Percentiles rank a stretch among this genome's conserved stretches.
Conservation (phyloP, 306 rosid genomes). For the Benincasa hispida region DNA sequence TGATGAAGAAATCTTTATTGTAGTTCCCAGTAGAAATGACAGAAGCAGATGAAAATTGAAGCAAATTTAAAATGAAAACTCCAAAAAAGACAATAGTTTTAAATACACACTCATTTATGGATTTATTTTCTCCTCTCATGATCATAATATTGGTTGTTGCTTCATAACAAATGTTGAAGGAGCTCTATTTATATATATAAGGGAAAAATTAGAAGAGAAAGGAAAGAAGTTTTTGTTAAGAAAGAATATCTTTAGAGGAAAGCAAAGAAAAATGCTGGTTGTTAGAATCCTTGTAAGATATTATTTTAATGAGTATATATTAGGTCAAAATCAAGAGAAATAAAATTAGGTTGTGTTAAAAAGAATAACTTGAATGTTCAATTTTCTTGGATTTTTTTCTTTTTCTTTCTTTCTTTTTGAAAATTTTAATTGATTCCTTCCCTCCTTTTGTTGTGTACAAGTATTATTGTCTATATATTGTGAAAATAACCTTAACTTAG, state of each 20-base stretch:
- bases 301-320: background rate
- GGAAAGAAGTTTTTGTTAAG: constrained; percentile 18
- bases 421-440: constrained; percentile 34
- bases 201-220: background rate
- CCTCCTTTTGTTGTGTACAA: constrained; percentile 9
- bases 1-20: constrained; percentile 72
- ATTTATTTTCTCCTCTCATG: constrained; percentile 1
- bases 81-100: constrained; percentile 20
- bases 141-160: background rate
- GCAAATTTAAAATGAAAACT: constrained; percentile 19
- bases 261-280: constrained; percentile 37
- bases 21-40: constrained; percentile 74
- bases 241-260: constrained; percentile 57
- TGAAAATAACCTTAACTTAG: background rate
- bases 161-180: constrained; percentile 7
- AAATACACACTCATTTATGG: constrained; percentile 26
- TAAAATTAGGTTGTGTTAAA: background rate
- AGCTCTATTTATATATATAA: constrained; percentile 5
- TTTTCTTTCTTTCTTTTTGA: background rate
- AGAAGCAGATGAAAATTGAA: constrained; percentile 32
- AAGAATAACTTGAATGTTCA: constrained; percentile 26
- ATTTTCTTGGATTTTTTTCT: constrained; percentile 24
- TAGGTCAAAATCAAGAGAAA: background rate
- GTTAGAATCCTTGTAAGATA: constrained; percentile 16
- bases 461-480: background rate